Percentiles rank a stretch among this genome's conserved stretches.
These are phyloP conservation scores for Tricholoma bakamatsutake DNA, from an alignment of 768 basidiomycete genomes.

Conservation along the genomic window DNA sequence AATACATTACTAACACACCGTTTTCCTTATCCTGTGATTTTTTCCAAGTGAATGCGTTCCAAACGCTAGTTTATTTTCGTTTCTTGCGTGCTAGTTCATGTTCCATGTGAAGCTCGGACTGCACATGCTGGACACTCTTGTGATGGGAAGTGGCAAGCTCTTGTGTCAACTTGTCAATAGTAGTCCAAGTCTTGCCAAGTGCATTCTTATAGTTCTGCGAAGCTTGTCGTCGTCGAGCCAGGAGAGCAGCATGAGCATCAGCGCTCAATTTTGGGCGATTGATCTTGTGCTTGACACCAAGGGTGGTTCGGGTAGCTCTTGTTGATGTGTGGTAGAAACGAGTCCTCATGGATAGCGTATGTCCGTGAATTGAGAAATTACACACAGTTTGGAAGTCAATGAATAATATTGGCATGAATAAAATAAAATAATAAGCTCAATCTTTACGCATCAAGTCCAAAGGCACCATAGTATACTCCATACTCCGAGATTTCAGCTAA, in stretches of 20 bases:
- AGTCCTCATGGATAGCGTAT: not conserved
- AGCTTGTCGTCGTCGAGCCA: not conserved
- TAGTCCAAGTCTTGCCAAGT: not conserved
- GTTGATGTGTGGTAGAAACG: not conserved
- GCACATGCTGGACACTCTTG: slow-evolving; percentile 1
- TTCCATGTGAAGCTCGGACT: not conserved
- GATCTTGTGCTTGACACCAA: not conserved
- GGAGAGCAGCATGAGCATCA: not conserved
- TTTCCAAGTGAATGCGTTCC: not conserved
- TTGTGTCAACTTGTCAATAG: not conserved
- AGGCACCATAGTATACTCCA: not conserved
- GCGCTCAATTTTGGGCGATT: not conserved
- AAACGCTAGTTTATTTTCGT: slow-evolving; percentile 3
- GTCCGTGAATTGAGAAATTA: not conserved
- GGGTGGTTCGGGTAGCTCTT: not conserved
- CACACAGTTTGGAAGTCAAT: not conserved
- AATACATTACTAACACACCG: slow-evolving; percentile 9
- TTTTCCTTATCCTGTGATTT: not conserved
- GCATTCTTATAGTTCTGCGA: not conserved
- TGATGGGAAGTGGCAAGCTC: not conserved
- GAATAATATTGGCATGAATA: not conserved
- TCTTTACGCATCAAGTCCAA: not conserved
- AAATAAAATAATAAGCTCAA: not conserved
- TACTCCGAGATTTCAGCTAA: not conserved
- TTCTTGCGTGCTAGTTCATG: not conserved